These are phyloP conservation scores for Diplodia sapinea DNA, from an alignment of 2,329 filamentous ascomycete species.

Conservation along the genomic window DNA sequence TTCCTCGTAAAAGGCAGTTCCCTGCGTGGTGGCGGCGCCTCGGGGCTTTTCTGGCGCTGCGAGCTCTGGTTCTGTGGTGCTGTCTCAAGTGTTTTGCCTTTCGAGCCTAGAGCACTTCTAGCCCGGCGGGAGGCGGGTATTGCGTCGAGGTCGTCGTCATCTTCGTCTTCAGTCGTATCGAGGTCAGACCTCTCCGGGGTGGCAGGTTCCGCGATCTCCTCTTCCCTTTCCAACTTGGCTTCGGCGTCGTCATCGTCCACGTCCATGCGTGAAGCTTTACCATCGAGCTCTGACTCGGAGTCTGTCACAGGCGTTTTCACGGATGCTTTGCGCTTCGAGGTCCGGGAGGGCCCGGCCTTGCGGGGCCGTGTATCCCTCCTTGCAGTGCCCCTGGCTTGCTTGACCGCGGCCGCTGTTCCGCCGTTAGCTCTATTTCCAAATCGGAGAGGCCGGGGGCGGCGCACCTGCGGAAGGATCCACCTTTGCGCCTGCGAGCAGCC, in stretches of 20 bases:
- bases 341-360: conserved; percentile 44
- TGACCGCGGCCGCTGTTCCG: conserved; percentile 40
- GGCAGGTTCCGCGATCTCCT: conserved; percentile 28
- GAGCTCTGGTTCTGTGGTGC: conserved; percentile 34
- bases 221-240: conserved; percentile 36
- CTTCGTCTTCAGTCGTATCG: conserved; percentile 46
- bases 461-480: conserved; percentile 43
- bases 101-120: conserved; percentile 16
- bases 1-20: conserved; percentile 44
- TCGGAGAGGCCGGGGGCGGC: conserved; percentile 23
- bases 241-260: conserved; percentile 38
- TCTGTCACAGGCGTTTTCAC: conserved; percentile 32
- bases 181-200: conserved; percentile 43
- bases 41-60: conserved; percentile 10
- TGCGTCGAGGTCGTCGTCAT: conserved; percentile 32
- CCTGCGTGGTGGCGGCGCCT: conserved; percentile 42
- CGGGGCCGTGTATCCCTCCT: conserved; percentile 33
- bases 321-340: conserved; percentile 46
- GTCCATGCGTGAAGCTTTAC: conserved; percentile 40
- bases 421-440: conserved; percentile 20
- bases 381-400: conserved; percentile 37
- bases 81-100: conserved; percentile 35
- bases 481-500: conserved; percentile 63
- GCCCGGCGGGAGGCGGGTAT: conserved; percentile 14
- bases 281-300: conserved; percentile 42